Evolutionary conservation across 163 green algal species (phyloP).

Genomic region (Trebouxiophyceae sp.): DNA sequence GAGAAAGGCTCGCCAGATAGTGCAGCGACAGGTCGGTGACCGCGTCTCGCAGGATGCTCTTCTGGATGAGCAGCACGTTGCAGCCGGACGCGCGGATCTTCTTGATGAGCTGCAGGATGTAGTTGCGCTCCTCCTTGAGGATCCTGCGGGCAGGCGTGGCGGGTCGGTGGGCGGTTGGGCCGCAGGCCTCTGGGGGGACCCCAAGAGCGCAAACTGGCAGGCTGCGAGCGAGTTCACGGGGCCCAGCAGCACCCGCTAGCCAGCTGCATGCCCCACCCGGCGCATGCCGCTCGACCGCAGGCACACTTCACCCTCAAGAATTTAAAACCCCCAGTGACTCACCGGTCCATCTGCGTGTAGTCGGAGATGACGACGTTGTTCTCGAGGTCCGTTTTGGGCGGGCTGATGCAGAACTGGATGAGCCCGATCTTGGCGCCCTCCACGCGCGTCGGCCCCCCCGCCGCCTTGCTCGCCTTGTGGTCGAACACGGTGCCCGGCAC

Average conservation of each 20-base stretch:
- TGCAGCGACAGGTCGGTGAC: constrained; percentile 95
- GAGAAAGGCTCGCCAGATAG: constrained; percentile 69
- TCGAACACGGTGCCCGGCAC: constrained; percentile 95
- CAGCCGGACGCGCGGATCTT: constrained; percentile 92
- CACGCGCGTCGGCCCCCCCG: constrained; percentile 68
- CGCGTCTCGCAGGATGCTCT: constrained; percentile 95
- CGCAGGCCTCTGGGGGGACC: too few species aligned
- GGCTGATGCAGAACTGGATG: constrained; percentile 61
- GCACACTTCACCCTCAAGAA: too few species aligned
- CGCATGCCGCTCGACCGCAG: too few species aligned
- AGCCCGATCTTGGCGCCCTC: constrained; percentile 91
- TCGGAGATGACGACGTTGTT: constrained; percentile 88
- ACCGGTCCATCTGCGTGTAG: constrained; percentile 78
- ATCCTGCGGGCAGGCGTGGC: too few species aligned
- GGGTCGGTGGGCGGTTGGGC: too few species aligned
- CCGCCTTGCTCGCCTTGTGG: constrained; percentile 77
- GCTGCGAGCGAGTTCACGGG: background rate
- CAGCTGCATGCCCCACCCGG: too few species aligned
- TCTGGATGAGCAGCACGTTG: constrained; percentile 99
- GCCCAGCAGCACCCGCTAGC: too few species aligned
- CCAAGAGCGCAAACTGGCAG: background rate
- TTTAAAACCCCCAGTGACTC: too few species aligned
- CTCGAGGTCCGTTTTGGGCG: constrained; percentile 97
- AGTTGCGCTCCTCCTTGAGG: constrained; percentile 88
- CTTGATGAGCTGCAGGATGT: constrained; percentile 87